Evolutionary conservation across 129 eudicot species (phyloP), one percentile per base, ranked within the genome.

Genomic region (Escallonia rubra): DNA sequence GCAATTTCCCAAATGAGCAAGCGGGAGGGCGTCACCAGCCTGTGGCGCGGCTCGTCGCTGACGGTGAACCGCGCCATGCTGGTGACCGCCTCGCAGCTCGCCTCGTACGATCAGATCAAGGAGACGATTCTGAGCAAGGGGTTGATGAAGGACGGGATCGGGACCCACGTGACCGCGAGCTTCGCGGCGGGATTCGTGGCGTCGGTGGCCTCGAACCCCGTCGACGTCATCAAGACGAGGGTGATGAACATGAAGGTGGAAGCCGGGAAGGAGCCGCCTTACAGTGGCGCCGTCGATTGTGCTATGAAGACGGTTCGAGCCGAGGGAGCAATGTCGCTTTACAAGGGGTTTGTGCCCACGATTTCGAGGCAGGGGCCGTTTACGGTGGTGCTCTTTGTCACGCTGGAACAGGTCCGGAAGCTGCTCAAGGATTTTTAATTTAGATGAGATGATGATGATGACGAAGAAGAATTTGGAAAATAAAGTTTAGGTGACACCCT

Each of bases 51-150:
- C 23, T 87, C 97, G 40, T 78, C 92, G 2, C 96, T 90, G 43
- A 90, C 97, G 6, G 97, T 90, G 92, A 87, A 90, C 87, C 95
- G 97, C 13, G 97, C 97, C 3, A 90, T 90, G 97, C 72, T 90
- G 0, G 97, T 90, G 41, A 90, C 97, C 0, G 95, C 97, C 3
- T 87, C 96, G 1, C 97, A 90, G 59, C 51, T 90, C 11, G 97
- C 97, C 2, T 85, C 97, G 13, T 90, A 90, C 40, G 97, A 90
- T 67, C 87, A 90, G 71, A 64, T 90, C 72, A 90, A 90, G 74
- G 97, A 90, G 67, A 64, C 61, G 10, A 85, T 90, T 0, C 52
- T 90, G 3, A 76, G 68, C 0, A 76, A 74, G 4, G 74, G 74
- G 3, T 10, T 76, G 78, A 87, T 87, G 96, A 73, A 82, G 55